Conservation (phyloP, 2,329 filamentous ascomycete genomes). For the Colletotrichum sp. region DNA sequence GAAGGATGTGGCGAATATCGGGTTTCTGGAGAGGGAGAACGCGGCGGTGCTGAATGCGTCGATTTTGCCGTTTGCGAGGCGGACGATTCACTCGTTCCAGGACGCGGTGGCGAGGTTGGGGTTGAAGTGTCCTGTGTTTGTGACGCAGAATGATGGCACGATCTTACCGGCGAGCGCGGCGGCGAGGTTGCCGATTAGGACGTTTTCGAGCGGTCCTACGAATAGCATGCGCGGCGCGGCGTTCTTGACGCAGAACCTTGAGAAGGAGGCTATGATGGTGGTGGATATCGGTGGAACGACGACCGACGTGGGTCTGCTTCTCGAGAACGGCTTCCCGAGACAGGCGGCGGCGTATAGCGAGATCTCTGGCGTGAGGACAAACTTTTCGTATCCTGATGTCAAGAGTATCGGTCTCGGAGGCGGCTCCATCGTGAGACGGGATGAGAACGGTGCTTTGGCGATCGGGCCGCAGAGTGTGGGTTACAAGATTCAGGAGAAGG, state of each 20-base stretch:
- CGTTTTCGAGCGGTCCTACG: conserved; percentile 32
- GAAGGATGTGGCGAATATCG: conserved; percentile 57
- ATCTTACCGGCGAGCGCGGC: conserved; percentile 59
- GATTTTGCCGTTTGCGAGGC: conserved; percentile 60
- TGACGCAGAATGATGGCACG: conserved; percentile 70
- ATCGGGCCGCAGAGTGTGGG: neutral
- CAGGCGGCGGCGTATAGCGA: conserved; percentile 68
- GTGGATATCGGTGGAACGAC: neutral
- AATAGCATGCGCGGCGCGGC: neutral
- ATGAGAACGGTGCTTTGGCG: neutral
- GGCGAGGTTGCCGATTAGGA: conserved; percentile 52
- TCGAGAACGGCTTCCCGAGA: conserved; percentile 67
- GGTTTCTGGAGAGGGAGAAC: conserved; percentile 67
- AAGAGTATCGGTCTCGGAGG: conserved; percentile 30
- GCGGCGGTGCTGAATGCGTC: conserved; percentile 68
- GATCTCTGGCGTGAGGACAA: conserved; percentile 67
- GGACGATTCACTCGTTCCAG: conserved; percentile 62
- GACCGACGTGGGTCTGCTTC: conserved; percentile 56
- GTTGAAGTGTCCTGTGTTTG: conserved; percentile 59
- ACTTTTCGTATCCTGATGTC: conserved; percentile 63
- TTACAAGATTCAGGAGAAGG: neutral
- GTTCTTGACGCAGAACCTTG: neutral
- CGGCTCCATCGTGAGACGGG: neutral
- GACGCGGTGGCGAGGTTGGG: conserved; percentile 54
- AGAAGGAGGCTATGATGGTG: neutral